Base-by-base conservation (phyloP, 495 filamentous ascomycete genomes). In the Platismatia glauca region DNA sequence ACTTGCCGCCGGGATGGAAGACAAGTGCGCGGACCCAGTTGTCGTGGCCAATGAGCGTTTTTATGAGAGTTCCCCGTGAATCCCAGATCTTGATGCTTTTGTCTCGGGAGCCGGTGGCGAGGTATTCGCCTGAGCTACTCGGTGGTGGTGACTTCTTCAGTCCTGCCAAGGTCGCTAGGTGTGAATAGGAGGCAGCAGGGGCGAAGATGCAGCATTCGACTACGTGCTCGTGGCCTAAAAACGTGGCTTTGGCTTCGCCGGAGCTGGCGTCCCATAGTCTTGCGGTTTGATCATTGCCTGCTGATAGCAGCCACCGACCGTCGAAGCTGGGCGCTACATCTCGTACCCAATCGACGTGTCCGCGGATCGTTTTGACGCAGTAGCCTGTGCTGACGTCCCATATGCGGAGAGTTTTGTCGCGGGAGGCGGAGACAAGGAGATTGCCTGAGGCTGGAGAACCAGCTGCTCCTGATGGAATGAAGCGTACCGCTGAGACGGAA, bases 381-480 rank as follows among this genome's bases (percentile, higher is more conserved):
- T 94, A 96, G 11, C 91, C 91, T 12, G 91, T 96, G 38, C 87
- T 89, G 31, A 93, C 89, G 68, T 96, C 92, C 91, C 91, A 96
- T 73, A 96, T 88, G 58, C 88, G 79, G 46, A 96, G 73, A 22
- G 89, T 88, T 73, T 88, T 89, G 71, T 96, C 92, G 65, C 91
- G 77, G 63, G 85, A 88, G 11, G 90, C 89, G 55, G 84, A 88
- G 7, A 93, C 89, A 7, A 96, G 79, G 50, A 92, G 82, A 67
- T 95, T 94, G 13, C 75, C 76, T 8, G 75, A 75, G 56, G 76
- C 70, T 27, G 71, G 76, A 22, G 74, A 72, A 34, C 76, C 75
- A 4, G 76, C 75, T 16, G 76, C 82, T 57, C 88, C 90, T 18
- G 86, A 89, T 20, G 93, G 91, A 34, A 97, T 86, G 71, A 96